Base-by-base conservation (phyloP, 129 eudicot genomes). In the Ambrosia artemisiifolia region DNA sequence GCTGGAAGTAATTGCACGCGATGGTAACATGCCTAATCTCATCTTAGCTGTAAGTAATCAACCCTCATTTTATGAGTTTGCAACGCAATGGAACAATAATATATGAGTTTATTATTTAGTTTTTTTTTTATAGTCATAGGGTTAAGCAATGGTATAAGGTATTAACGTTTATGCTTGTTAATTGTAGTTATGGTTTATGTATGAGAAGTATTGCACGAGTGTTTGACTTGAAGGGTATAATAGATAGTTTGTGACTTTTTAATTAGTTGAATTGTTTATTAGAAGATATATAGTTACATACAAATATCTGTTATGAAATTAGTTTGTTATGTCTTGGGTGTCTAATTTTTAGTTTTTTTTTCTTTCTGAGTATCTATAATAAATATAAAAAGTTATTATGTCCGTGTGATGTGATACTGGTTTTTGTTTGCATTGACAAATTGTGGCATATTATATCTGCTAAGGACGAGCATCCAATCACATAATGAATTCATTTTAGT, bases 21-120 rank as follows among this genome's bases (percentile, higher is more conserved):
- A 95, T 50, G 99, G 97, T 72, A 95, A 95, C 83, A 95, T 94
- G 99, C 99, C 96, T 19, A 94, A 94, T 66, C 86, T 95, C 80
- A 87, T 94, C 60, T 69, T 94, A 63, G 81, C 97, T 36, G 99
- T 94, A 79, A 73, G 82, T 61, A 24, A 18, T 3, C 6, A 38
- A 30, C 70, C 56, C 66, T 30, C 14, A 17, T 48, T 28, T 32
- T 3, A 72, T 50, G 44, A 3, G 33, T 56, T 6, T 38, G 13
- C 16, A 69, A 28, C 9, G 40, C 43, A 42, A 20, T 38, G 42
- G 55, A 38, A 7, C 60, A 56, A 16, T 3, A 56, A 16, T 3
- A 7, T 32, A 7, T 7, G 61, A 34, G 40, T 24, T 28, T 67
- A 2, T 46, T 12, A 44, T 12, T 24, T 24, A 24, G 28, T 24